Conservation (phyloP, 2,329 filamentous ascomycete species). For the Lasiodiplodia sp. region DNA sequence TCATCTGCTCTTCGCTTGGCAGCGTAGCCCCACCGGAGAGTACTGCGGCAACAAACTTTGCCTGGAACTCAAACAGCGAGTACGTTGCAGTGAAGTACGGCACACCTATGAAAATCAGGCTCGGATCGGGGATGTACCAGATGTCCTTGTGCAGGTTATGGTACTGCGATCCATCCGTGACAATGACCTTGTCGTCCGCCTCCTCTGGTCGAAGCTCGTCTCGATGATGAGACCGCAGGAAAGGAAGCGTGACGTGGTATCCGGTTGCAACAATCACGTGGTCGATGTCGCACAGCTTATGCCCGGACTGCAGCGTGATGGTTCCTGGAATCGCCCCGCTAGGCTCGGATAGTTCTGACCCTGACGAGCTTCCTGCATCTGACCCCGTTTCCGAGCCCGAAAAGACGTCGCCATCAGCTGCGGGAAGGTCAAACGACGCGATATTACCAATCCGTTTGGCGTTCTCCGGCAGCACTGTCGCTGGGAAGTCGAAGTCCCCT, state of each 20-base stretch:
- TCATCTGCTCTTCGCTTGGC: conserved; percentile 54
- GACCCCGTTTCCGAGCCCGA: conserved; percentile 14
- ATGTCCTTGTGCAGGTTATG: conserved; percentile 76
- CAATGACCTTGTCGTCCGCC: conserved; percentile 62
- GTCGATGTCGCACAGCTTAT: conserved; percentile 63
- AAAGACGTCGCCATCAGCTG: neutral
- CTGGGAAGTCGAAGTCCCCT: conserved; percentile 66
- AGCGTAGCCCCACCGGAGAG: conserved; percentile 60
- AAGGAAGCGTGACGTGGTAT: conserved; percentile 73
- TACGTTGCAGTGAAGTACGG: conserved; percentile 73
- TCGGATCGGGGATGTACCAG: conserved; percentile 73
- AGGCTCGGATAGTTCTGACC: conserved; percentile 9
- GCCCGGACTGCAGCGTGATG: conserved; percentile 62
- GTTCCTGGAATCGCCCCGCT: conserved; percentile 56
- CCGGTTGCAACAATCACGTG: conserved; percentile 71
- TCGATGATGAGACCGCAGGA: conserved; percentile 61
- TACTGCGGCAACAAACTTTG: conserved; percentile 65
- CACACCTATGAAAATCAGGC: conserved; percentile 69
- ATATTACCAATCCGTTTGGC: conserved; percentile 62
- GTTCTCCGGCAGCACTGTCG: conserved; percentile 61
- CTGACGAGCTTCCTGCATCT: conserved; percentile 5
- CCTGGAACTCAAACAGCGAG: conserved; percentile 74
- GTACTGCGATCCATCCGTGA: conserved; percentile 68
- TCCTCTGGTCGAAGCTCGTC: conserved; percentile 53
- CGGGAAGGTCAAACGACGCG: conserved; percentile 50